phyloP scores from a whole-genome alignment of 768 basidiomycete species.

The Boletus tomentosulus region DNA sequence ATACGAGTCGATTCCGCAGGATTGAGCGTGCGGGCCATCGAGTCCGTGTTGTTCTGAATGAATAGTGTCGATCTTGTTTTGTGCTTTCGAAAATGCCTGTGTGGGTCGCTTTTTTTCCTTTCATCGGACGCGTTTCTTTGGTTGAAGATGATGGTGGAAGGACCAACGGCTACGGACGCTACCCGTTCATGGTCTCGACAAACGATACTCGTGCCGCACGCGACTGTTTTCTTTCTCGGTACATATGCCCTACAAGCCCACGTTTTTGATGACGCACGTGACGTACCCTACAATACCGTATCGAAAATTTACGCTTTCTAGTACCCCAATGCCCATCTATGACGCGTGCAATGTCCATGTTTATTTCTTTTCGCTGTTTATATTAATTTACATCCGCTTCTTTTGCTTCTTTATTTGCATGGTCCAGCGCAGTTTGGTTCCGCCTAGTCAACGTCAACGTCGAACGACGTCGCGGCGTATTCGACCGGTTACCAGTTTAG shows the following conservation, averaged over 20 bases:
- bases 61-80: not conserved
- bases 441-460: no score
- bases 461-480: no score
- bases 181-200: not conserved
- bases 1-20: conserved; percentile 26
- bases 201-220: not conserved
- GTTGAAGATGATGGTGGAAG: not conserved
- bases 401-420: not conserved
- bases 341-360: not conserved
- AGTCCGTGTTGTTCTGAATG: not conserved
- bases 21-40: conserved; percentile 3
- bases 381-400: not conserved
- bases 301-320: not conserved
- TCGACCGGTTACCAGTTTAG: no score
- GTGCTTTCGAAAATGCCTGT: not conserved
- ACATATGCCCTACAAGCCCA: not conserved
- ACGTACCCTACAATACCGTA: conserved; percentile 6
- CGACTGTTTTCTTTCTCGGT: not conserved
- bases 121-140: not conserved
- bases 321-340: not conserved
- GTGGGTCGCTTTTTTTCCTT: not conserved
- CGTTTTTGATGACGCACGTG: not conserved
- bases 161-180: not conserved
- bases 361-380: not conserved
- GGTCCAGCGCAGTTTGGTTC: no score